Base-by-base conservation (phyloP, 768 basidiomycete species). In the Collybia sp. region DNA sequence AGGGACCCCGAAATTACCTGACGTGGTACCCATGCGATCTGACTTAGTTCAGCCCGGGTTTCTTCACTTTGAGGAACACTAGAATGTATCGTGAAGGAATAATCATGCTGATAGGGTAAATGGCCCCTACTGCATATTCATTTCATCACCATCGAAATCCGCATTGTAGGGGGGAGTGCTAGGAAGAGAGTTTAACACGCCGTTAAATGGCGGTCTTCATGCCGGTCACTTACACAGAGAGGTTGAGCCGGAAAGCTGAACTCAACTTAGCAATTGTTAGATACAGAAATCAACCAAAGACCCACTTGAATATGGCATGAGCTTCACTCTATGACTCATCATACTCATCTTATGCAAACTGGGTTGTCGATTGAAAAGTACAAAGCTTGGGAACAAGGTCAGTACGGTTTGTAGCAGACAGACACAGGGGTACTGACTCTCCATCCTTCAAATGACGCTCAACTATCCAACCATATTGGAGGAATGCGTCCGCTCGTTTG, bases 281-380 rank as follows among this genome's bases (percentile, higher is more conserved):
- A 43, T 2, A 15, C 5, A 18, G 31, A 6, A 46, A 17, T 25
- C 33, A 45, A 39, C 18, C 20, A 33, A 25, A 11, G 6, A 77
- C 92, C 64, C 58, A 94, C 92, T 98, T 16, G 94, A 98, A 67
- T 98, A 97, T 11, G 91, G 89, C 93, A 98, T 96, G 49, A 98
- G 71, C 58, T 88, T 92, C 25, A 98, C 90, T 31, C 94, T 83
- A 71, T 98, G 96, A 65, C 90, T 90, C 96, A 98, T 98, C 96
- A 98, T 98, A 76, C 93, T 95, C 96, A 98, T 98, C 68, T 99
- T 99, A 67, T 99, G 96, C 65, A 98, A 68, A 77, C 85, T 89
- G 10, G 96, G 96, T 62, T 99, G 96, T 44, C 96, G 94, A 65
- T 99, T 98, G 73, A 99, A 98, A 43, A 99, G 71, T 16, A 97